These are phyloP conservation scores for Gigaspora rosea DNA, from an alignment of 192 early-diverging fungal genomes.

Conservation along the genomic window DNA sequence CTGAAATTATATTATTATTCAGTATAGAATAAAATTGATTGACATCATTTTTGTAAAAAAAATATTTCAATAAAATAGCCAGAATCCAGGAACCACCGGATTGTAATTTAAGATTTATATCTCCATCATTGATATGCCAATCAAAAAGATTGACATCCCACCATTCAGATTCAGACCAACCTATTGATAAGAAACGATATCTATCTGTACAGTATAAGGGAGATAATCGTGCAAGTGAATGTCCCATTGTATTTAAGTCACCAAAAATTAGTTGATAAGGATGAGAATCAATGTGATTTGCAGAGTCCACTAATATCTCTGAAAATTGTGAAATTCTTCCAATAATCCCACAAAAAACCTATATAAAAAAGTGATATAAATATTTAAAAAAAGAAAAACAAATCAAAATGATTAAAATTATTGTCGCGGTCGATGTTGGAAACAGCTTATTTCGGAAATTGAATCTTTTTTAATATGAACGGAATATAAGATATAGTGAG, in stretches of 20 bases:
- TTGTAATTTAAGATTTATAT: constrained; percentile 43
- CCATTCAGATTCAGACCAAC: constrained; percentile 69
- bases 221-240: constrained; percentile 72
- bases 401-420: not conserved
- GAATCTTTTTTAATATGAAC: too few species aligned
- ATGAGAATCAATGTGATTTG: constrained; percentile 32
- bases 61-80: not conserved
- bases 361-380: not conserved
- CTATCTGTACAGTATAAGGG: constrained; percentile 63
- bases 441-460: too few species aligned
- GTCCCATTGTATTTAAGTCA: constrained; percentile 79
- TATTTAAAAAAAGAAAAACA: not conserved
- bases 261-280: constrained; percentile 77
- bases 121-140: constrained; percentile 47
- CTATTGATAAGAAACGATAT: constrained; percentile 65
- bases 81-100: constrained; percentile 40
- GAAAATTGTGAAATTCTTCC: constrained; percentile 67
- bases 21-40: not conserved
- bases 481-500: too few species aligned
- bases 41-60: not conserved
- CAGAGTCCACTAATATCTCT: constrained; percentile 68
- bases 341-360: constrained; percentile 72
- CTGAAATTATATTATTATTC: constrained; percentile 31
- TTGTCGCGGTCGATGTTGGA: too few species aligned
- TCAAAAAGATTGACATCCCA: constrained; percentile 64